phyloP scores from a whole-genome alignment of 208 protist species.

The Trypanosoma lewisi region DNA sequence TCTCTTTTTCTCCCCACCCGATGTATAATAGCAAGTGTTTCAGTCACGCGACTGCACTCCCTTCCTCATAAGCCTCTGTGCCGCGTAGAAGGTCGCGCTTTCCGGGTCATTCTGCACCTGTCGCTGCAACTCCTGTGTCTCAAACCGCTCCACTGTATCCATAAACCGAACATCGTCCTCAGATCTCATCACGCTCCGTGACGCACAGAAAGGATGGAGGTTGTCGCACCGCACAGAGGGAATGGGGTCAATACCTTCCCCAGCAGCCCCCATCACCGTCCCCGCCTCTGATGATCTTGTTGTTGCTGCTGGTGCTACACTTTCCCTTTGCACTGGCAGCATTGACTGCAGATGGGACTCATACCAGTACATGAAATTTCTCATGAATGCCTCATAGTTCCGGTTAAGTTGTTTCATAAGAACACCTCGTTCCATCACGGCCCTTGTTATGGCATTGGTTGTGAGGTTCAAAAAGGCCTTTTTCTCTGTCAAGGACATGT shows the following conservation, averaged over 20 bases:
- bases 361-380: slow-evolving; percentile 63
- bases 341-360: slow-evolving; percentile 9
- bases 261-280: background rate
- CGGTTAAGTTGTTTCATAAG: slow-evolving; percentile 33
- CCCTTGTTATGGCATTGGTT: slow-evolving; percentile 26
- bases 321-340: background rate
- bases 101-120: slow-evolving; percentile 30
- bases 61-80: slow-evolving; percentile 23
- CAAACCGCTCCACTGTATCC: slow-evolving; percentile 36
- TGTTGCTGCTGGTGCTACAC: no score
- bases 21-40: background rate
- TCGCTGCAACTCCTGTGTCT: slow-evolving; percentile 27
- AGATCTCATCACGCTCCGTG: background rate
- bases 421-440: slow-evolving; percentile 28
- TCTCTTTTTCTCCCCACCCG: background rate
- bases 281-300: no score
- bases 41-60: background rate
- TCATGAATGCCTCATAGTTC: slow-evolving; percentile 41
- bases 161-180: slow-evolving; percentile 14
- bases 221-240: background rate
- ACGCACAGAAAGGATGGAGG: background rate
- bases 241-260: background rate
- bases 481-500: slow-evolving; percentile 20
- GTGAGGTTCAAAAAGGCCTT: slow-evolving; percentile 33
- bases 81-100: slow-evolving; percentile 33